phyloP scores from a whole-genome alignment of 768 basidiomycete genomes.

The Phaeolepiota aurea region DNA sequence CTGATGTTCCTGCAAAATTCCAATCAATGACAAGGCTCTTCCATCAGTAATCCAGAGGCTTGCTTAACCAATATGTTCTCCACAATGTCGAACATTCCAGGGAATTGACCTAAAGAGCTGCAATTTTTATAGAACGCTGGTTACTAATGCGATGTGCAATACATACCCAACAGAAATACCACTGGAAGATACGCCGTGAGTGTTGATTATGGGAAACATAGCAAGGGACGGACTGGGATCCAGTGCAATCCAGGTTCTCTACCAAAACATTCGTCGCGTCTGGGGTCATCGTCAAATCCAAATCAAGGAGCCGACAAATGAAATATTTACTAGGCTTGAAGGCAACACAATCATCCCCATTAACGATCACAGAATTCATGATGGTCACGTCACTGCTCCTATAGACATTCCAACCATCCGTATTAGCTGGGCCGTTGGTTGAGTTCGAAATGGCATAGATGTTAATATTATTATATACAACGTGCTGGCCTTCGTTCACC shows the following conservation, averaged over 20 bases:
- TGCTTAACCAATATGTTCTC: slow-evolving; percentile 45
- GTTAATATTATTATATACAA: slow-evolving; percentile 37
- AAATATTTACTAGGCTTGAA: slow-evolving; percentile 44
- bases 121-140: slow-evolving; percentile 2
- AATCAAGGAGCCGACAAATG: too few species aligned
- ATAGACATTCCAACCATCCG: slow-evolving; percentile 62
- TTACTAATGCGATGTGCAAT: too few species aligned
- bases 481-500: slow-evolving; percentile 40
- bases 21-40: too few species aligned
- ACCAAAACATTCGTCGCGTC: slow-evolving; percentile 48
- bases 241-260: slow-evolving; percentile 48
- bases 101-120: slow-evolving; percentile 51
- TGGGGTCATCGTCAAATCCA: too few species aligned
- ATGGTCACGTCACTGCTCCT: slow-evolving; percentile 42
- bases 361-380: slow-evolving; percentile 39
- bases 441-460: slow-evolving; percentile 39
- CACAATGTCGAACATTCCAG: slow-evolving; percentile 50
- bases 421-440: slow-evolving; percentile 33
- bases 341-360: slow-evolving; percentile 53
- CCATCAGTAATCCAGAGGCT: slow-evolving; percentile 1
- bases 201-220: not conserved
- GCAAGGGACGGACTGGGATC: slow-evolving; percentile 37
- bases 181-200: slow-evolving; percentile 16
- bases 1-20: slow-evolving; percentile 47
- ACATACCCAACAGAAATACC: slow-evolving; percentile 46